These are phyloP conservation scores for Cutaneotrichosporon cutaneum DNA, from an alignment of 1,284 basidiomycete genomes.

Conservation along the genomic window DNA sequence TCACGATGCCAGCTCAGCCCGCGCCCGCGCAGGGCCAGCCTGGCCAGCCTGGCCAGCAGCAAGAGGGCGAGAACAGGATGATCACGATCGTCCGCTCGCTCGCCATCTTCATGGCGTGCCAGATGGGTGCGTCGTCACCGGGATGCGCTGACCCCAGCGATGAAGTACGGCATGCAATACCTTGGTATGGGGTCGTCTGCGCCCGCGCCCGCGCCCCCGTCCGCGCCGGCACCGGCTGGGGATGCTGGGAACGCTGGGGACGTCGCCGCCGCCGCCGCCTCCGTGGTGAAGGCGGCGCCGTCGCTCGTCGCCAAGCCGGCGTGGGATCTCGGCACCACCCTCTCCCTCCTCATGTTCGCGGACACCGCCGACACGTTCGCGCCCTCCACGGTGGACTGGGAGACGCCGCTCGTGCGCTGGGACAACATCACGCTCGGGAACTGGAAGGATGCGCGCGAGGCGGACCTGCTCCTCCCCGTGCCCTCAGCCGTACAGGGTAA, in stretches of 20 bases:
- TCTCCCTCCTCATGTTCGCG: conserved; percentile 69
- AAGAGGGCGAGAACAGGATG: conserved; percentile 24
- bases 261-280: conserved; percentile 16
- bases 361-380: conserved; percentile 52
- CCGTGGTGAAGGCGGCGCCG: conserved; percentile 7
- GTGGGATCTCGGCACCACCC: conserved; percentile 52
- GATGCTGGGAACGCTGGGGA: too few species aligned
- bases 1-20: conserved; percentile 18
- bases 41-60: too few species aligned
- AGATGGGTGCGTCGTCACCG: conserved; percentile 34
- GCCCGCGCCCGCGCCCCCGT: conserved; percentile 11
- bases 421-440: conserved; percentile 78
- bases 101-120: conserved; percentile 39
- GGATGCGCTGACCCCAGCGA: conserved; percentile 27
- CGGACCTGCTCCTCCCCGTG: conserved; percentile 67
- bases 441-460: conserved; percentile 67
- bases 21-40: conserved; percentile 20
- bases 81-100: conserved; percentile 27
- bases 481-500: conserved; percentile 76
- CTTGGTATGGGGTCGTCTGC: conserved; percentile 10
- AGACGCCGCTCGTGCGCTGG: conserved; percentile 58
- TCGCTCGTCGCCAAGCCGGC: conserved; percentile 18
- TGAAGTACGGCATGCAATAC: conserved; percentile 46
- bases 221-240: too few species aligned
- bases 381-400: conserved; percentile 55